These are phyloP conservation scores for Candida adriatica DNA, from an alignment of 805 yeast genomes.

Conservation along the genomic window DNA sequence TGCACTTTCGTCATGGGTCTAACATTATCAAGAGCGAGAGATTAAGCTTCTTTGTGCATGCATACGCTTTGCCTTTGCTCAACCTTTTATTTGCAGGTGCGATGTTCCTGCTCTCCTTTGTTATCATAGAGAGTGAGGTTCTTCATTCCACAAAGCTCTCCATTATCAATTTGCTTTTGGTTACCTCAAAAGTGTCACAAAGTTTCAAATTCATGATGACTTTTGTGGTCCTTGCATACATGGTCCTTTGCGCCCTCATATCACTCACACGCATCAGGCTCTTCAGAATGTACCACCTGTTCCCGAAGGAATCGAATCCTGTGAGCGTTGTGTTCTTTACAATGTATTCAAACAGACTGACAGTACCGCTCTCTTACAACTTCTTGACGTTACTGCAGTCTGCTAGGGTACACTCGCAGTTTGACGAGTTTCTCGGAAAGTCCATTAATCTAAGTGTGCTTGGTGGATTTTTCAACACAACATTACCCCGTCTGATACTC, in stretches of 20 bases:
- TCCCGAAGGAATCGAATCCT: conserved; percentile 63
- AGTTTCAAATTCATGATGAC: conserved; percentile 31
- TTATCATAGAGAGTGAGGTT: conserved; percentile 66
- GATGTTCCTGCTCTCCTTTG: conserved; percentile 38
- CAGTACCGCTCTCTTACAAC: conserved; percentile 77
- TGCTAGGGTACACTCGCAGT: conserved; percentile 42
- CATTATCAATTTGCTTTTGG: conserved; percentile 45
- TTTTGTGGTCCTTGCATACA: conserved; percentile 45
- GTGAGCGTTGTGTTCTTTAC: conserved; percentile 72
- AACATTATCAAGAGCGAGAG: conserved; percentile 32
- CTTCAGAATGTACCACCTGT: conserved; percentile 72
- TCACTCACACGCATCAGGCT: conserved; percentile 62
- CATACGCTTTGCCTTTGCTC: conserved; percentile 38
- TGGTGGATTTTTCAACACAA: conserved; percentile 62
- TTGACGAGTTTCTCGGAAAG: conserved; percentile 69
- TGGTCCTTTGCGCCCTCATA: conserved; percentile 60
- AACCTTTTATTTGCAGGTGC: conserved; percentile 38
- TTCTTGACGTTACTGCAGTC: conserved; percentile 53
- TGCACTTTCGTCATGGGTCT: conserved; percentile 25
- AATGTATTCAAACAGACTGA: conserved; percentile 72
- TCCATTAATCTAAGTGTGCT: conserved; percentile 71
- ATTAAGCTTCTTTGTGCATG: conserved; percentile 33
- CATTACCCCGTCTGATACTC: conserved; percentile 69
- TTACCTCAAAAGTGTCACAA: conserved; percentile 24
- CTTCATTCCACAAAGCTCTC: conserved; percentile 65